Evolutionary conservation across 78 protist species (phyloP).

Genomic region (Acrasis kona): DNA sequence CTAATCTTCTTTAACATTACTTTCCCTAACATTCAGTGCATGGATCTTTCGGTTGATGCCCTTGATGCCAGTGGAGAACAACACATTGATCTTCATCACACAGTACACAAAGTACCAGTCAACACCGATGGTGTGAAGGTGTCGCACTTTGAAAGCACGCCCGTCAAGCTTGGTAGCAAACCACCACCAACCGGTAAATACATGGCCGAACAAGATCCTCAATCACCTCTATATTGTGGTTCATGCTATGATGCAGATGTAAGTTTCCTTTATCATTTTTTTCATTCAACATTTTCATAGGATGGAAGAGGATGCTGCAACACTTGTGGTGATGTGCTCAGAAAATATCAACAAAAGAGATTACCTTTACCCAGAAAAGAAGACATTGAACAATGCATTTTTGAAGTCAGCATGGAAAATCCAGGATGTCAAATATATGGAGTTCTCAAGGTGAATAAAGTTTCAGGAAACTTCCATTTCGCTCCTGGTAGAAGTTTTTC

Average conservation of each 20-base stretch:
- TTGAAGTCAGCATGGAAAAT: background rate
- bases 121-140: background rate
- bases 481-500: conserved; percentile 24
- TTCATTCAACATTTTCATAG: background rate
- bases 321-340: conserved; percentile 10
- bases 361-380: background rate
- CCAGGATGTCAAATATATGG: conserved; percentile 34
- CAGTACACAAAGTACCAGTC: conserved; percentile 14
- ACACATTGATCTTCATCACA: conserved; percentile 24
- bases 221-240: background rate
- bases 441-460: conserved; percentile 14
- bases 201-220: background rate
- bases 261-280: background rate
- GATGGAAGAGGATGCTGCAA: conserved; percentile 19
- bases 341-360: background rate
- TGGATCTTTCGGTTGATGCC: conserved; percentile 16
- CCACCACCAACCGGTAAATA: background rate
- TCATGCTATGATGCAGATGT: background rate
- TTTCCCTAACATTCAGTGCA: conserved; percentile 23
- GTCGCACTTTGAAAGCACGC: background rate
- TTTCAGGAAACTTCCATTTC: conserved; percentile 39
- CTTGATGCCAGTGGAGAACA: conserved; percentile 34
- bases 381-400: conserved; percentile 17
- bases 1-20: conserved; percentile 12
- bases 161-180: background rate